Evolutionary conservation across 169 alveolate species (phyloP), one percentile per base, ranked within the genome.

Genomic region (Prorocentrum cordatum): DNA sequence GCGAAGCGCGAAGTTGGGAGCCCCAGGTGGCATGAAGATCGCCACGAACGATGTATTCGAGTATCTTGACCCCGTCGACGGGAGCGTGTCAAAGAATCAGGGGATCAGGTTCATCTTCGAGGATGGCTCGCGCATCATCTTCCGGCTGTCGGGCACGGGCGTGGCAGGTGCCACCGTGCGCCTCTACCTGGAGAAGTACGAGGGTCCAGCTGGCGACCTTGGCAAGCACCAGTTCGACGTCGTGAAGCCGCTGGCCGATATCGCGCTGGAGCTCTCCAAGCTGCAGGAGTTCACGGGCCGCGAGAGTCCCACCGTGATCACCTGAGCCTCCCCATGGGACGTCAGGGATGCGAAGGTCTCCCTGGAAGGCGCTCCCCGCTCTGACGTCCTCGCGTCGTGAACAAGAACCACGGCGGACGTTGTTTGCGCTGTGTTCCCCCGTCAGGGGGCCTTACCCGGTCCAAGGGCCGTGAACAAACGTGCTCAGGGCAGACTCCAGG

Each of bases 101-200:
- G 99, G 99, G 61, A 86, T 96, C 38, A 95, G 96, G 62, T 94
- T 95, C 90, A 92, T 94, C 85, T 95, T 92, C 88, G 94, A 93
- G 32, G 97, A 96, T 88, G 97, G 97, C 67, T 70, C 80, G 10
- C 92, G 92, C 26, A 85, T 85, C 20, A 39, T 85, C 33, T 70
- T 85, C 71, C 75, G 92, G 16, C 42, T 85, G 27, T 85, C 93
- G 26, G 94, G 94, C 71, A 89, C 97, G 94, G 92, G 98, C 22
- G 92, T 94, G 94, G 90, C 94, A 95, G 98, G 98, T 31, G 98
- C 98, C 1, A 97, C 99, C 50, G 94, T 97, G 47, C 95, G 99
- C 84, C 83, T 97, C 71, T 97, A 97, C 92, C 94, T 96, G 84
- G 27, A 12, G 22, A 92, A 94, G 92, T 95, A 93, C 83, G 94